Evolutionary conservation across 2,329 filamentous ascomycete species (phyloP).

Genomic region (Hymenoscyphus infarciens): DNA sequence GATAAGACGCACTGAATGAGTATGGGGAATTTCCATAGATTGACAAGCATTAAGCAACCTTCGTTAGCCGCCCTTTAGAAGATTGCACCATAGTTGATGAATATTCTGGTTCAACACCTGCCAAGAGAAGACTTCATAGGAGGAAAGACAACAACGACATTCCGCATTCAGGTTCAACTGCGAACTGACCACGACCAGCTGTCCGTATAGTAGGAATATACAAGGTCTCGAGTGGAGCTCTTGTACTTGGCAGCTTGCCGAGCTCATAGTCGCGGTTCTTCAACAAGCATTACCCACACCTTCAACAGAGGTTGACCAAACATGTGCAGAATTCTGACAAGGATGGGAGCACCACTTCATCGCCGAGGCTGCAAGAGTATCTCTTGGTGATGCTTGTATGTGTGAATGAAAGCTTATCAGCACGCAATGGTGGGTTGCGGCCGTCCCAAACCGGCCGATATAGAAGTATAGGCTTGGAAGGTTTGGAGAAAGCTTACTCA

Average conservation of each 20-base stretch:
- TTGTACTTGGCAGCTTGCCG: not conserved
- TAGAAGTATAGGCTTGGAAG: not conserved
- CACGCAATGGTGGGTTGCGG: not conserved
- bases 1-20: not conserved
- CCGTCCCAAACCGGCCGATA: not conserved
- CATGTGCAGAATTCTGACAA: not conserved
- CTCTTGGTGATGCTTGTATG: not conserved
- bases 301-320: not conserved
- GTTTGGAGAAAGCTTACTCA: not conserved
- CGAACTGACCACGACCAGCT: not conserved
- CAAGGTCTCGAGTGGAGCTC: not conserved
- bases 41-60: not conserved
- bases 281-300: too few species aligned
- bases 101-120: not conserved
- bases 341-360: not conserved
- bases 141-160: not conserved
- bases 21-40: not conserved
- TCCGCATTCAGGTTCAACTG: not conserved
- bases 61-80: not conserved
- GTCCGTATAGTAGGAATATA: not conserved
- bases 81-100: not conserved
- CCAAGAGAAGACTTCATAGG: not conserved
- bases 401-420: conserved; percentile 6
- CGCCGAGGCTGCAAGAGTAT: conserved; percentile 5
- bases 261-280: too few species aligned